Evolutionary conservation across 208 protist genomes (phyloP).

Genomic region (Trypanosoma mega): DNA sequence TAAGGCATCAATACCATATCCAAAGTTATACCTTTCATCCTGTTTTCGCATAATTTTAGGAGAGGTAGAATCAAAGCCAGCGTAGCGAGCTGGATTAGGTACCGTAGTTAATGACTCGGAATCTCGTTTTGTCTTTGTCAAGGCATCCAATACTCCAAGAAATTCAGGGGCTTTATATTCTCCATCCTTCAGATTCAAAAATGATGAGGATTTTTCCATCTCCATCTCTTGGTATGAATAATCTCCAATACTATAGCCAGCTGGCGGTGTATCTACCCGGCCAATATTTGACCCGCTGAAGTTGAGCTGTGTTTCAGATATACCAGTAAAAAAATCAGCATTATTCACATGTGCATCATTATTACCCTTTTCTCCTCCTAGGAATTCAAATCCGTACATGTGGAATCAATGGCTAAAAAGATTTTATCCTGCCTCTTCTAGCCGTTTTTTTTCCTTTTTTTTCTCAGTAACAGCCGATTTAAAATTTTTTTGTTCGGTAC

Average conservation of each 20-base stretch:
- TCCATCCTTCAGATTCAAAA: neutral
- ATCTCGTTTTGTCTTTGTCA: neutral
- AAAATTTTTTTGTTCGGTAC: neutral
- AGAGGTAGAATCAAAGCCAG: neutral
- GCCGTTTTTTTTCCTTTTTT: too few species aligned
- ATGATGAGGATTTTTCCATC: neutral
- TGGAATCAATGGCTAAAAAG: neutral
- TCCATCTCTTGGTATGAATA: neutral
- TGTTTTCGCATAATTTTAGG: neutral
- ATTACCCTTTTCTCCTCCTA: neutral
- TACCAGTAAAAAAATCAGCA: neutral
- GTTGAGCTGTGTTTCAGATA: neutral
- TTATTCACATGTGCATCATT: neutral
- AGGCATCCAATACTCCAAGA: neutral
- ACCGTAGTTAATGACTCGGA: slow-evolving; percentile 8
- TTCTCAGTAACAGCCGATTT: neutral
- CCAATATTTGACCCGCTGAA: neutral
- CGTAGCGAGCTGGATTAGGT: slow-evolving; percentile 23
- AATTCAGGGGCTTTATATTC: slow-evolving; percentile 3
- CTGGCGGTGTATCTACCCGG: neutral
- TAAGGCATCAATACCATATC: slow-evolving; percentile 69
- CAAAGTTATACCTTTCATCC: slow-evolving; percentile 25
- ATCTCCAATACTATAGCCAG: neutral
- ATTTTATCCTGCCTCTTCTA: too few species aligned
- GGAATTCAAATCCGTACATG: too few species aligned